Percentiles rank a stretch among this genome's conserved stretches.
phyloP scores from a whole-genome alignment of 2,329 filamentous ascomycete genomes.

The Colletotrichum nymphaeae region DNA sequence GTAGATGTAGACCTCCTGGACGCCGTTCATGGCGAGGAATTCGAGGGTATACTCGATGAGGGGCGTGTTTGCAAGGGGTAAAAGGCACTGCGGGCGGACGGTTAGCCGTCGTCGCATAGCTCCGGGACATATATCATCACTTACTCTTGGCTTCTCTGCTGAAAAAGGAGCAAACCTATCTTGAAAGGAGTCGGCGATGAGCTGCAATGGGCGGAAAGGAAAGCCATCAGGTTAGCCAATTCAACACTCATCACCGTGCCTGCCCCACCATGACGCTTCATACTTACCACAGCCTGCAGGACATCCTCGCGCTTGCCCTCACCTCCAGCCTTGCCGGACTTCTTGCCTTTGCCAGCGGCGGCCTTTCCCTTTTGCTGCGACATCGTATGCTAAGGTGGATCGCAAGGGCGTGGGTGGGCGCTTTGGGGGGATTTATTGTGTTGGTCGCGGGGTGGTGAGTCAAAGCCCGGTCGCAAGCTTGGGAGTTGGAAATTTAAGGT shows the following conservation, averaged over 20 bases:
- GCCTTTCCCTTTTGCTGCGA: slow-evolving; percentile 56
- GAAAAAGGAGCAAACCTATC: slow-evolving; percentile 92
- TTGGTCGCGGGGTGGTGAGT: slow-evolving; percentile 27
- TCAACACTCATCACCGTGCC: slow-evolving; percentile 17
- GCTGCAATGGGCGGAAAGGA: slow-evolving; percentile 57
- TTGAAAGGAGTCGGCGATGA: slow-evolving; percentile 95
- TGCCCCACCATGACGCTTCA: slow-evolving; percentile 42
- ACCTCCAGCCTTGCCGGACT: slow-evolving; percentile 60
- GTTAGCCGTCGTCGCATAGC: slow-evolving; percentile 35
- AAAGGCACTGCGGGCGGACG: slow-evolving; percentile 74
- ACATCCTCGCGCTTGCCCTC: slow-evolving; percentile 69
- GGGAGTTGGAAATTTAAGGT: slow-evolving; percentile 35
- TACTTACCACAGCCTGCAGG: slow-evolving; percentile 66
- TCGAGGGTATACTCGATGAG: slow-evolving; percentile 98
- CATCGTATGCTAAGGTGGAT: slow-evolving; percentile 46
- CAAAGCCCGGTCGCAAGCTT: slow-evolving; percentile 11
- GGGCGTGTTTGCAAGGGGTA: slow-evolving; percentile 92
- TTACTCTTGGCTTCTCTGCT: slow-evolving; percentile 85
- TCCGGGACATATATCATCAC: slow-evolving; percentile 41
- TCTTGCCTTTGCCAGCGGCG: slow-evolving; percentile 61
- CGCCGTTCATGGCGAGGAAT: slow-evolving; percentile 93
- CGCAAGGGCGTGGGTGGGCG: slow-evolving; percentile 18
- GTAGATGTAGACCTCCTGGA: slow-evolving; percentile 95
- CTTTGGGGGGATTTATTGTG: background rate
- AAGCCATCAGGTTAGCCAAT: slow-evolving; percentile 15